Base-by-base conservation (phyloP, 306 rosid genomes). In the Begonia peltatifolia region DNA sequence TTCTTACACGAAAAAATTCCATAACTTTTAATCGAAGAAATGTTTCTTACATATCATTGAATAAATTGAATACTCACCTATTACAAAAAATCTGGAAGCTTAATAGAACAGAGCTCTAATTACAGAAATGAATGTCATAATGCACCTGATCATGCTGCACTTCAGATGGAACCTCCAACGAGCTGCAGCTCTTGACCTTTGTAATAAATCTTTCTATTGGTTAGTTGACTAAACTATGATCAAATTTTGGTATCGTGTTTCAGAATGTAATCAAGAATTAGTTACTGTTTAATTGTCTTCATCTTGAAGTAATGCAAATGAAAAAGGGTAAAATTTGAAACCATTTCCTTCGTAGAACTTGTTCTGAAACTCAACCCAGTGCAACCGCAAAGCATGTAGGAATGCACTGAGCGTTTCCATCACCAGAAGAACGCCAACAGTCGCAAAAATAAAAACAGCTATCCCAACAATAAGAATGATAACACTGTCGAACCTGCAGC, bases 371-470 rank as follows among this genome's bases (percentile, higher is more conserved):
- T 87, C 93, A 46, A 82, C 86, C 95, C 93, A 87, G 63, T 79
- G 93, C 68, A 82, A 86, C 64, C 95, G 74, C 78, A 87, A 69
- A 48, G 95, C 93, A 64, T 82, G 95, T 61, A 82, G 79, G 74
- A 87, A 87, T 53, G 95, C 93, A 65, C 95, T 82, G 9, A 79
- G 71, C 42, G 86, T 82, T 74, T 86, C 88, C 95, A 86, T 82
- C 63, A 80, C 65, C 54, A 82, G 78, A 43, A 87, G 53, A 42
- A 82, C 95, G 35, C 88, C 95, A 23, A 78, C 87, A 8, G 95
- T 87, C 11, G 93, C 88, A 41, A 69, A 63, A 54, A 83, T 14
- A 17, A 83, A 86, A 52, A 87, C 75, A 18, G 72, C 16, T 59
- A 80, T 54, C 55, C 95, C 89, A 46, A 83, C 52, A 47, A 69